Evolutionary conservation across 2,329 filamentous ascomycete genomes (phyloP).

Genomic region (Fusarium nelsonii): DNA sequence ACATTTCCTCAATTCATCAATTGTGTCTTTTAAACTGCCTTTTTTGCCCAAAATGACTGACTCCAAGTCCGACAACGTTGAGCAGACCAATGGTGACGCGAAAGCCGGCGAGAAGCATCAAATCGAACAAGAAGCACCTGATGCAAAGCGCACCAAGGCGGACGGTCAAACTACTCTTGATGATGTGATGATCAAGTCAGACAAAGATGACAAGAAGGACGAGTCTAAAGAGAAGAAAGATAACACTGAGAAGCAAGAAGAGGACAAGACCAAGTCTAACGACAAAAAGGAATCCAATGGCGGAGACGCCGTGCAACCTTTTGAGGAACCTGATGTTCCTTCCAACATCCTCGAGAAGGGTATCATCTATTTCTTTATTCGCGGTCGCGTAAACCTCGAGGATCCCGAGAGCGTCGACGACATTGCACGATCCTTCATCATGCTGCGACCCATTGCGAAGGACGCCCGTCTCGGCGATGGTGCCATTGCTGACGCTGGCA

Average conservation of each 20-base stretch:
- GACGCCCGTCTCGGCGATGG: conserved; percentile 71
- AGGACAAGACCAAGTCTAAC: conserved; percentile 1
- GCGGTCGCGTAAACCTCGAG: conserved; percentile 79
- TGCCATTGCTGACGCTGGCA: conserved; percentile 63
- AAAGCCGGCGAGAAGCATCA: conserved; percentile 49
- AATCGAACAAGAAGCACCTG: conserved; percentile 44
- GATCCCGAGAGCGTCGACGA: conserved; percentile 77
- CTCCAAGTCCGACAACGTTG: conserved; percentile 11
- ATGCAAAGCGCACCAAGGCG: conserved; percentile 48
- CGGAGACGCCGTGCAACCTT: conserved; percentile 37
- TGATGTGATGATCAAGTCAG: conserved; percentile 24
- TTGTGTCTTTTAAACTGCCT: neutral
- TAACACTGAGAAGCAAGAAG: conserved; percentile 6
- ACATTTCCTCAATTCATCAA: neutral
- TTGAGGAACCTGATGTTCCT: conserved; percentile 51
- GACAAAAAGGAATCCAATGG: conserved; percentile 18
- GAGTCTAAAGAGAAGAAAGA: conserved; percentile 11
- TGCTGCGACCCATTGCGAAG: conserved; percentile 78
- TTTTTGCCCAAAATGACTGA: conserved; percentile 30
- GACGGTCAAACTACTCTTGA: conserved; percentile 44
- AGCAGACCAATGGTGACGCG: conserved; percentile 22
- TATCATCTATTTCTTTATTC: conserved; percentile 91
- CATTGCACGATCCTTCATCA: conserved; percentile 81
- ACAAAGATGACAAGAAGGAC: conserved; percentile 1
- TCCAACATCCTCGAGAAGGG: conserved; percentile 83